Base-by-base conservation (phyloP, 768 basidiomycete genomes). In the Grammothele lineata region DNA sequence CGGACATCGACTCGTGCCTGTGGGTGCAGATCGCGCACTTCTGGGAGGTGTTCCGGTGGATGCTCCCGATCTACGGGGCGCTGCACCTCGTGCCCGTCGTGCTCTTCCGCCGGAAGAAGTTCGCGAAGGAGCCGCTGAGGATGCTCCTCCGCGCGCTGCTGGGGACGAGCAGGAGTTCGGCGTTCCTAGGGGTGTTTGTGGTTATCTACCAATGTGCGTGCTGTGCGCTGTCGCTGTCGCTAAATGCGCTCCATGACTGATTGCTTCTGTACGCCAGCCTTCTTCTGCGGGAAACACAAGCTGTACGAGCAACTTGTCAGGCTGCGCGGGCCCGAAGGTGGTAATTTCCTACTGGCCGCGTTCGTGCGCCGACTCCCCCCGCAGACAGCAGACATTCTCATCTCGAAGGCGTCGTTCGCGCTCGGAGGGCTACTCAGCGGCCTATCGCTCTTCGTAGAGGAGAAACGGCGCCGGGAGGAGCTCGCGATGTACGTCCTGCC, bases 401-500 rank as follows among this genome's bases (percentile, higher is more conserved):
- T 79, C 12, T 82, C 83, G 33, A 88, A 83, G 57, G 72, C 72
- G 30, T 81, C 84, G 21, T 92, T 84, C 66, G 90, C 79, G 77
- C 26, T 90, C 2, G 73, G 80, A 2, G 93, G 93, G 0, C 71
- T 90, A 35, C 65, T 83, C 6, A 72, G 86, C 9, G 92, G 90
- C 11, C 56, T 95, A 10, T 76, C 90, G 7, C 67, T 98, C 39
- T 80, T 96, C 47, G 76, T 94, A 3, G 95, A 98, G 59, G 93
- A 91, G 60, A 84, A 80, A 69, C 77, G 85, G 57, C 74, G 95
- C n/a, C 76, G 93, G 4, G 87, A 80, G 1, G 95, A 98, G 67
- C 70, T 97, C 53, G 92, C 93, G 51, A 90, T 92, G 92, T 92
- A 87, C 61, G 85, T 83, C 1, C 67, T 97, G 21, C 95, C 95